Conservation (phyloP, 306 rosid genomes). For the Vigna reflexopilosa region DNA sequence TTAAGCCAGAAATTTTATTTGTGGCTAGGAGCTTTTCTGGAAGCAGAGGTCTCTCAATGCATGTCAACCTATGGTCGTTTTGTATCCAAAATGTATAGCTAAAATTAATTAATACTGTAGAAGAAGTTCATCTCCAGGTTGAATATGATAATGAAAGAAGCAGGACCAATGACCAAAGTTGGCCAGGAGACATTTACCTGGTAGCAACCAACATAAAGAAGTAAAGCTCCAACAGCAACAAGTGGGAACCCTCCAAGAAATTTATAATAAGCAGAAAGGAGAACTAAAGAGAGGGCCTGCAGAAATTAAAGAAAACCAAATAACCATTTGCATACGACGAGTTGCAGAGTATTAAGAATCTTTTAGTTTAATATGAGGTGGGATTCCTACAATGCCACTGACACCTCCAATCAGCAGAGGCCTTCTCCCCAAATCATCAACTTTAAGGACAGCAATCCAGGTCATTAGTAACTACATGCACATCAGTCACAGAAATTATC, state of each 20-base stretch:
- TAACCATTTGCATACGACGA: conserved; percentile 39
- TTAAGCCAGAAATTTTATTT: neutral
- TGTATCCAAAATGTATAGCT: neutral
- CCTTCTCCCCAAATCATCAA: conserved; percentile 94
- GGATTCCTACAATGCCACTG: conserved; percentile 84
- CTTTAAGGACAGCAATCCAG: conserved; percentile 86
- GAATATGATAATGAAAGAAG: conserved; percentile 25
- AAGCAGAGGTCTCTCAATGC: conserved; percentile 9
- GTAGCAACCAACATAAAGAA: conserved; percentile 95
- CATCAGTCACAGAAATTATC: conserved; percentile 40
- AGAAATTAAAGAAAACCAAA: conserved; percentile 42
- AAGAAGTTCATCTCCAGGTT: conserved; percentile 22
- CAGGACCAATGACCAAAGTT: conserved; percentile 15
- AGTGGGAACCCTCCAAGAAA: conserved; percentile 87
- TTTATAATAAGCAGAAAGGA: conserved; percentile 88
- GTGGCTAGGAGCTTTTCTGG: conserved; percentile 13
- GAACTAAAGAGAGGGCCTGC: conserved; percentile 77
- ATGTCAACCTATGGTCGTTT: conserved; percentile 17
- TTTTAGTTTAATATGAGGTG: conserved; percentile 35
- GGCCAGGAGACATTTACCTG: conserved; percentile 65
- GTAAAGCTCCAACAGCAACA: conserved; percentile 89
- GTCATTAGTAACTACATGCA: conserved; percentile 84
- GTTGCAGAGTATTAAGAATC: conserved; percentile 35
- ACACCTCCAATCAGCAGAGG: conserved; percentile 91
- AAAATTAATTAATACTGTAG: neutral